Evolutionary conservation across 169 alveolate species (phyloP), one percentile per base, ranked within the genome.

Genomic region (Cryptosporidium felis): DNA sequence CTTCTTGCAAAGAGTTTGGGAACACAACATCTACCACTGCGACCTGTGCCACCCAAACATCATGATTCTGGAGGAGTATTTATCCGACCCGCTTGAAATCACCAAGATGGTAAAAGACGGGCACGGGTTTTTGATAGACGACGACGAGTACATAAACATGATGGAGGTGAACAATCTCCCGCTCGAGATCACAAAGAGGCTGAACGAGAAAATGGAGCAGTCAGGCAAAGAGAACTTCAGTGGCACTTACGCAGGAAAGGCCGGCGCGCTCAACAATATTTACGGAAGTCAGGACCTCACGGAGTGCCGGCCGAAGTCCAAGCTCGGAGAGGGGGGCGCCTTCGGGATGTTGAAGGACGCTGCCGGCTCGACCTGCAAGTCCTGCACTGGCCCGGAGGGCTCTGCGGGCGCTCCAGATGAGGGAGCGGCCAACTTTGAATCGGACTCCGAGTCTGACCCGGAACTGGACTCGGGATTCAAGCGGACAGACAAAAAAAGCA

Each of bases 11-110:
- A 74, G 85, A 53, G 38, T 74, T 53, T 74, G 85, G 85, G 85
- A 74, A 12, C 66, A 74, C 38, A 74, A 74, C 41, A 74, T 74
- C 16, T 74, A 74, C 12, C 85, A 74, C 38, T 74, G 85, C 6
- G 85, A 74, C 38, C 26, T 74, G 41, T 53, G 74, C 66, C 67
- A 74, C 45, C 85, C 85, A n/a, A 74, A 74, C 56, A 51, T 74
- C 3, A 74, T 74, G 85, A 74, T 74, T 51, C 23, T 74, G 53
- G 85, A 74, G n/a, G 85, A 74, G 28, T 56, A 74, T 16, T 26
- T 49, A 8, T 51, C 85, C 32, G 67, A 74, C 26, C 65, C 65
- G 1, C 63, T 53, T 18, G 85, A 74, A 40, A 49, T 74, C 6
- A 42, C 58, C 3, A 74, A 74, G 23, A 74, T 74, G 0, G 56